Base-by-base conservation (phyloP, 805 yeast genomes). In the Lachancea meyersii region DNA sequence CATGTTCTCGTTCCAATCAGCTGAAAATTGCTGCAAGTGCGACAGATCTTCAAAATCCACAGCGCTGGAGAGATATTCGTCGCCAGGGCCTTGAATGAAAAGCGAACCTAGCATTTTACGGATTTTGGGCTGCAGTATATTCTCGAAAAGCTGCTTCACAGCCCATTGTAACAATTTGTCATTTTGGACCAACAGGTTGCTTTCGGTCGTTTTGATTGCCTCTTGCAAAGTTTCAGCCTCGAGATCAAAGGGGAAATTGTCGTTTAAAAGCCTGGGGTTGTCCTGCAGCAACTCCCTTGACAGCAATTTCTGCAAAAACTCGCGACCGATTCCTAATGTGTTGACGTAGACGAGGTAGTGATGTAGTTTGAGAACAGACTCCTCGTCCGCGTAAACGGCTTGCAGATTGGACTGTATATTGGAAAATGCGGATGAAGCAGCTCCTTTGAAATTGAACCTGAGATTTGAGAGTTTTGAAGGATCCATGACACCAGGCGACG, bases 271-370 rank as follows among this genome's bases (percentile, higher is more conserved):
- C n/a, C 41, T 55, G 4, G 58, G 51, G 33, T 60, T 60, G 33
- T 64, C 64, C 16, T 51, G 52, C 13, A 66, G 35, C 11, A 66
- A 48, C 43, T 65, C 67, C 13, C 49, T 47, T 3, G 52, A 64
- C 8, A 79, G 50, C 30, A 86, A 62, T 44, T 75, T 77, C 10
- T 64, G 59, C 26, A 84, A 68, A 54, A 86, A 84, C 6, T 67
- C 70, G 18, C 75, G 71, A 19, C 84, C 79, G 33, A 80, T 64
- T 9, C 82, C 77, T 4, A 88, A 68, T 1, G 94, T 80, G 61
- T 91, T 89, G 46, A 88, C 66, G 45, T 82, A 76, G 1, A 85
- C 66, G 31, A 87, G 64, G 55, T 78, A 88, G 13, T 75, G 76
- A 24, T 77, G 71, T 13, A 85, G 60, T 44, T 76, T 72, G 3